phyloP scores from a whole-genome alignment of 345 rosid genomes.

The Brassica nigra region DNA sequence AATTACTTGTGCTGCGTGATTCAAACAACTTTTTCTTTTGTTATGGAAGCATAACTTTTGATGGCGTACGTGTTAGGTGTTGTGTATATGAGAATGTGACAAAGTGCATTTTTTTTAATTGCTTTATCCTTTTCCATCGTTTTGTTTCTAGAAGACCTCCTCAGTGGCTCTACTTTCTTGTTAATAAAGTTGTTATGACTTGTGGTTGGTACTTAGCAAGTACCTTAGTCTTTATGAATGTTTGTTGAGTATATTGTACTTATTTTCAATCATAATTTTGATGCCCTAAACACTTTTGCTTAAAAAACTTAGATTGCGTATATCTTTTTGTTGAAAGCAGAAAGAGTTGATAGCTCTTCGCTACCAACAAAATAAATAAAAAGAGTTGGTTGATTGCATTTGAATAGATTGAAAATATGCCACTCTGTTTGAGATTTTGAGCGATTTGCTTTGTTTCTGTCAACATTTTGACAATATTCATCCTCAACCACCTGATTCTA shows the following conservation, averaged over 20 bases:
- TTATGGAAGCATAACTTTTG: neutral
- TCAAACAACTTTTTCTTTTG: neutral
- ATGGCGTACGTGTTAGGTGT: slow-evolving; percentile 16
- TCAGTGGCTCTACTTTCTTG: slow-evolving; percentile 15
- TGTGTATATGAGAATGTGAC: slow-evolving; percentile 15
- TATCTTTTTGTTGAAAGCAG: neutral
- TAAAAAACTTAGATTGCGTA: neutral
- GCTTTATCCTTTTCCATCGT: neutral
- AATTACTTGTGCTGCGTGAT: neutral
- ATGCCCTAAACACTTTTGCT: neutral
- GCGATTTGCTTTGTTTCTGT: neutral
- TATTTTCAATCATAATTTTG: slow-evolving; percentile 15
- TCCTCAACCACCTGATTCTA: slow-evolving; percentile 16
- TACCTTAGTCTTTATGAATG: slow-evolving; percentile 6
- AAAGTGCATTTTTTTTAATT: neutral
- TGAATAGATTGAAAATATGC: neutral
- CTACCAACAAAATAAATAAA: neutral
- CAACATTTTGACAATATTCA: slow-evolving; percentile 24
- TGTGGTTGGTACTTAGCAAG: slow-evolving; percentile 16
- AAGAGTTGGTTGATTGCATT: slow-evolving; percentile 2
- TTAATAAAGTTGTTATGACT: slow-evolving; percentile 32
- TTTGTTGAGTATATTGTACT: slow-evolving; percentile 10
- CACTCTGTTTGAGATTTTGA: neutral
- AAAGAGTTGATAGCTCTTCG: slow-evolving; percentile 12
- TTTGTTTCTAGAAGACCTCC: slow-evolving; percentile 27